Base-by-base conservation (phyloP, 179 eudicot species). In the Monotropa hypopitys region DNA sequence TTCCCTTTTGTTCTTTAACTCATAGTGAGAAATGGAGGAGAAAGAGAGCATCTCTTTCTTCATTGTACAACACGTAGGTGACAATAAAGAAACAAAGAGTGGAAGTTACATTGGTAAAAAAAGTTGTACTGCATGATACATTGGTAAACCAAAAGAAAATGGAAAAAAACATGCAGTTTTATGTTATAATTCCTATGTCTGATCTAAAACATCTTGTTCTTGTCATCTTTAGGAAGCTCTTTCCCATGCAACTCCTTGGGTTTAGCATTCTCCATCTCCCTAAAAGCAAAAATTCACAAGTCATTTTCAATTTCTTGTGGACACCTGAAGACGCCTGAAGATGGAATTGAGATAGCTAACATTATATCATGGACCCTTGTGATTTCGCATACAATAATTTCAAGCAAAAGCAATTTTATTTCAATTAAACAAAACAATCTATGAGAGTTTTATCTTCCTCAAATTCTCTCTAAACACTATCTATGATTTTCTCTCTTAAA, bases 221-320 rank as follows among this genome's bases (percentile, higher is more conserved):
- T 73, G n/a, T 73, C 76, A 32, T 72, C 75, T 50, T 73, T 53
- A 2, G 63, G 76, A 53, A 73, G 28, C n/a, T 73, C 76, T 73
- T 73, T 73, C 47, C 65, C 65, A 33, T 80, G 72, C 53, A 88
- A 75, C 82, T 90, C 91, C 85, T 88, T 90, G 38, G 91, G 89
- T 78, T 88, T 90, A 28, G 83, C 87, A 80, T 89, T 90, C 85
- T 84, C 90, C 77, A 85, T 82, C 73, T 87, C 86, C 87, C 94
- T 88, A 74, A 11, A 75, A 77, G 42, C 47, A 32, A 53, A 9
- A 18, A 38, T 4, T 32, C 13, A n/a, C n/a, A 18, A 13, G 35
- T 5, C 4, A 61, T 3, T 61, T 12, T 30, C 9, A 30, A 1
- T 30, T 30, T 10, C 38, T 28, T 61, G 30, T 49, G 28, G 59